Conservation (phyloP, 768 basidiomycete species). For the Psilocybe subaeruginosa region DNA sequence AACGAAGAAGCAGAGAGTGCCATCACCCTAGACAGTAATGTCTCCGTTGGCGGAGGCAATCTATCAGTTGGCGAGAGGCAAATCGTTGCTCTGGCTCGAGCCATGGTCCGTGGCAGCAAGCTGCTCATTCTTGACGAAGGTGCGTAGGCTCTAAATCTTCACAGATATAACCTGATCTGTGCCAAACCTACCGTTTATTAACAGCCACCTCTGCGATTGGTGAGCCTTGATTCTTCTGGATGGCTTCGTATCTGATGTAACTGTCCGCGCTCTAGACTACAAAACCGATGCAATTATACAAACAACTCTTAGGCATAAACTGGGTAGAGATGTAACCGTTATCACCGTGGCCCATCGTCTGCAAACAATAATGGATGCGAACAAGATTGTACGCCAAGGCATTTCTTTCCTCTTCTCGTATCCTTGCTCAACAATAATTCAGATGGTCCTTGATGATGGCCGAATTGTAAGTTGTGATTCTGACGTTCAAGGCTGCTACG, state of each 20-base stretch:
- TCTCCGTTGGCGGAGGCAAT: slow-evolving; percentile 62
- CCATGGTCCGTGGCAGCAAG: slow-evolving; percentile 59
- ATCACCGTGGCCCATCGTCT: slow-evolving; percentile 15
- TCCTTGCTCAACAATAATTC: not conserved
- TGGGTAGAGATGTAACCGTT: slow-evolving; percentile 48
- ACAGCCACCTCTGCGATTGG: slow-evolving; percentile 50
- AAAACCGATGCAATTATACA: slow-evolving; percentile 73
- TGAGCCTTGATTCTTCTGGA: slow-evolving; percentile 32
- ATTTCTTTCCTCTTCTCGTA: not conserved
- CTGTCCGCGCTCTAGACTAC: slow-evolving; percentile 38
- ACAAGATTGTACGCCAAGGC: slow-evolving; percentile 38
- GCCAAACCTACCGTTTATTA: not conserved
- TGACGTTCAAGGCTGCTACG: not conserved
- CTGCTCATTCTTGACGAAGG: slow-evolving; percentile 69
- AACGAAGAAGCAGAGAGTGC: slow-evolving; percentile 46
- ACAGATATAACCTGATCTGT: slow-evolving; percentile 26
- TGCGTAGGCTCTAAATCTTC: slow-evolving; percentile 17
- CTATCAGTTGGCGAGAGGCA: slow-evolving; percentile 79
- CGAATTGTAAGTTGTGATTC: slow-evolving; percentile 37
- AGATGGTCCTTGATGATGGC: slow-evolving; percentile 58
- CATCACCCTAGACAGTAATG: slow-evolving; percentile 46
- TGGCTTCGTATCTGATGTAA: slow-evolving; percentile 24
- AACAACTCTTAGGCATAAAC: slow-evolving; percentile 64
- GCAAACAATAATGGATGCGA: slow-evolving; percentile 15
- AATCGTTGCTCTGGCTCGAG: slow-evolving; percentile 66